phyloP scores from a whole-genome alignment of 495 filamentous ascomycete genomes.

The Lasiosphaeria miniovina region DNA sequence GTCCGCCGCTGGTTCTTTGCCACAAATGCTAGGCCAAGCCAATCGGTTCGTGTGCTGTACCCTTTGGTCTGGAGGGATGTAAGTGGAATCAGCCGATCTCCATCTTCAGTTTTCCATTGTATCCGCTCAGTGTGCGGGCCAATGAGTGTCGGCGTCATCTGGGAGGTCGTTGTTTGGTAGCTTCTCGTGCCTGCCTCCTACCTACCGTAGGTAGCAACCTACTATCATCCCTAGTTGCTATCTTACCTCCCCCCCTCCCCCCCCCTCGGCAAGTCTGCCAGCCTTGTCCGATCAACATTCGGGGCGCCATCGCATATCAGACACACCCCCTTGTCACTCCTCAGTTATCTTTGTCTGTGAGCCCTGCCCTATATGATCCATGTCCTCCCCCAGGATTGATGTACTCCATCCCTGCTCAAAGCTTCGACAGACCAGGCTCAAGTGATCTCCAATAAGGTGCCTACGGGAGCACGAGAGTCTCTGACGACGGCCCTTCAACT shows the following conservation, averaged over 20 bases:
- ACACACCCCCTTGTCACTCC: not conserved
- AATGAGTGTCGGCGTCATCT: too few relatives aligned
- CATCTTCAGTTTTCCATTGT: not conserved
- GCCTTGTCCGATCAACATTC: not conserved
- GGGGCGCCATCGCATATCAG: not conserved
- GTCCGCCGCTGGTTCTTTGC: not conserved
- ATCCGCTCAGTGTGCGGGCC: too few relatives aligned
- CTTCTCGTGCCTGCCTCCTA: not conserved
- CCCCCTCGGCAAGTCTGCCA: not conserved
- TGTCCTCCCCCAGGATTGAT: conserved; percentile 10
- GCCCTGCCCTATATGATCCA: conserved; percentile 16
- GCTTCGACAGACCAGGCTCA: conserved; percentile 4
- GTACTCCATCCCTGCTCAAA: conserved; percentile 4
- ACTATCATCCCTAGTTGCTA: too few relatives aligned
- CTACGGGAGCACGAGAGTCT: conserved; percentile 7
- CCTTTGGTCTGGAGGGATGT: too few relatives aligned
- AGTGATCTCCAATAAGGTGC: not conserved
- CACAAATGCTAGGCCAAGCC: not conserved
- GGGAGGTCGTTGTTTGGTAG: not conserved
- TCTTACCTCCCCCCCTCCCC: not conserved
- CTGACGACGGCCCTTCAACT: conserved; percentile 4
- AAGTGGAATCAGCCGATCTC: not conserved
- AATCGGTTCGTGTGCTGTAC: not conserved
- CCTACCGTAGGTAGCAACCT: not conserved
- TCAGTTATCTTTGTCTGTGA: conserved; percentile 3